Percentiles rank a stretch among this genome's conserved stretches.
phyloP scores from a whole-genome alignment of 1,139 yeast genomes.

The Kodamaea sp. region DNA sequence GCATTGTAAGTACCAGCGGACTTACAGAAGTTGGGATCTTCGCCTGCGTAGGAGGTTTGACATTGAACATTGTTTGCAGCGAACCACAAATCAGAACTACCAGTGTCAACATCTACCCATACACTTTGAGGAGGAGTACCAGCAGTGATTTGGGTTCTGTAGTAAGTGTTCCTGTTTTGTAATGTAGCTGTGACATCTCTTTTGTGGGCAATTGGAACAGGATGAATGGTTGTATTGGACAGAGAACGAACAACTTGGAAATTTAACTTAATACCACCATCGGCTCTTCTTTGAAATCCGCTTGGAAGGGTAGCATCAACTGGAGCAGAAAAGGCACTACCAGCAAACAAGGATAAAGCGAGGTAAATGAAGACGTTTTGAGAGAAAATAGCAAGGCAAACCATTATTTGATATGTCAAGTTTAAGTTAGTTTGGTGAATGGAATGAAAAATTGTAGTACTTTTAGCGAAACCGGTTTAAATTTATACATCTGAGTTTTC shows the following conservation, averaged over 20 bases:
- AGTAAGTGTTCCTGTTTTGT: conserved; percentile 4
- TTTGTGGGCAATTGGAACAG: too few species aligned
- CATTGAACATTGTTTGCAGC: conserved; percentile 4
- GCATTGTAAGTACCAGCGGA: conserved; percentile 16
- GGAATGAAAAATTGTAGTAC: too few species aligned
- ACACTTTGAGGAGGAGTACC: conserved; percentile 14
- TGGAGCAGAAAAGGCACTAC: too few species aligned
- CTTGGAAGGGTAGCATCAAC: not conserved
- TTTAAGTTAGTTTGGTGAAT: too few species aligned
- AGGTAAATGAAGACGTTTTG: too few species aligned
- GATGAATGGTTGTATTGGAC: too few species aligned
- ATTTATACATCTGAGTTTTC: too few species aligned
- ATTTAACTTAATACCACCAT: conserved; percentile 4
- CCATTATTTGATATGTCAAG: too few species aligned
- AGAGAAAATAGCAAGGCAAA: too few species aligned
- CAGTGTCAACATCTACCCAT: conserved; percentile 19
- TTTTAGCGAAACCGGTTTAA: too few species aligned
- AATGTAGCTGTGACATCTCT: too few species aligned
- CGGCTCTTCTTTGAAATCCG: conserved; percentile 1
- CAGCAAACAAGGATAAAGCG: too few species aligned
- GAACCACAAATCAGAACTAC: conserved; percentile 23
- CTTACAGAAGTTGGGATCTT: conserved; percentile 1
- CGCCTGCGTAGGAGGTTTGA: not conserved
- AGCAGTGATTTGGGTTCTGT: conserved; percentile 11
- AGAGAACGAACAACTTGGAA: conserved; percentile 1